A percentile compares a stretch with the other conserved stretches of the same genome.
These are phyloP conservation scores for Domatiomyces catenatus DNA, from an alignment of 2,329 filamentous ascomycete genomes.

Conservation along the genomic window DNA sequence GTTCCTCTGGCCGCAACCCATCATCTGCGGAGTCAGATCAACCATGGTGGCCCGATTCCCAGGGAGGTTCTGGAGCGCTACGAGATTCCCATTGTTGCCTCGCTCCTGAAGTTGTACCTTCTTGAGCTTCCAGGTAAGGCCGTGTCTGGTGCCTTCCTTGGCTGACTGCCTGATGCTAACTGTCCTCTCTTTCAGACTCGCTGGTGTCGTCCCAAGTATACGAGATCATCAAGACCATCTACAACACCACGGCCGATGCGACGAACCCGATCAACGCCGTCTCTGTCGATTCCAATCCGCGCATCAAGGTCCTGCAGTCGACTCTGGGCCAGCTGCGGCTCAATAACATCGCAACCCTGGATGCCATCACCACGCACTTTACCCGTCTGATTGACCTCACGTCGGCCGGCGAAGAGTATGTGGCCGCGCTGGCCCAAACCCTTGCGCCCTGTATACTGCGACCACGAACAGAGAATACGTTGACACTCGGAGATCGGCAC, in stretches of 20 bases:
- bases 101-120: constrained; percentile 82
- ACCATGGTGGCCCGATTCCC: constrained; percentile 68
- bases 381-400: constrained; percentile 92
- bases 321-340: constrained; percentile 88
- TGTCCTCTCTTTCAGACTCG: constrained; percentile 50
- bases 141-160: neutral
- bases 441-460: constrained; percentile 78
- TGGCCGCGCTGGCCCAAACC: constrained; percentile 54
- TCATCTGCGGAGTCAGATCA: constrained; percentile 64
- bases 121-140: constrained; percentile 77
- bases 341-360: constrained; percentile 95
- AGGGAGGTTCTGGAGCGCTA: constrained; percentile 68
- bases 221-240: constrained; percentile 96
- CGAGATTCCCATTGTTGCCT: constrained; percentile 87
- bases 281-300: constrained; percentile 22
- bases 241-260: constrained; percentile 64
- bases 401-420: constrained; percentile 79
- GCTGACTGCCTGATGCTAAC: neutral
- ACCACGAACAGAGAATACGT: constrained; percentile 69
- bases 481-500: constrained; percentile 93
- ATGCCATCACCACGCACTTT: constrained; percentile 96
- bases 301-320: constrained; percentile 83
- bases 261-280: constrained; percentile 38
- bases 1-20: constrained; percentile 76
- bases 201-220: constrained; percentile 96